Percentiles rank a stretch among this genome's conserved stretches.
These are phyloP conservation scores for Trichoderma gamsii DNA, from an alignment of 495 filamentous ascomycete species.

Conservation along the genomic window DNA sequence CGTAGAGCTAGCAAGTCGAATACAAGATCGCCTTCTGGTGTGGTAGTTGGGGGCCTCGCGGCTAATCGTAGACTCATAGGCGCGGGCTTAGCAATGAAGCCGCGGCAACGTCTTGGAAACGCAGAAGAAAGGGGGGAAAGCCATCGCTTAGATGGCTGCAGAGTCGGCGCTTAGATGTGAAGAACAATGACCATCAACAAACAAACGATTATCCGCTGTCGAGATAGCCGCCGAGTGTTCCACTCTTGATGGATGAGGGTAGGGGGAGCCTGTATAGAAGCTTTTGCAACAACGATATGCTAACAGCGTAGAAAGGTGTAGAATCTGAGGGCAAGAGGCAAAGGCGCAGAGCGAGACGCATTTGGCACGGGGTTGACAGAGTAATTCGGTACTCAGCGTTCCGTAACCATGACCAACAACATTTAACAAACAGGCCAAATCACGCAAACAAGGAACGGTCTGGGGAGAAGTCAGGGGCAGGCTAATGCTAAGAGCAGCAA, in stretches of 20 bases:
- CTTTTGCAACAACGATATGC: neutral
- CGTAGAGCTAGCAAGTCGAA: neutral
- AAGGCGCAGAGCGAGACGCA: neutral
- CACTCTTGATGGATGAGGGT: neutral
- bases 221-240: slow-evolving; percentile 1
- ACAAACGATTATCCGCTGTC: neutral
- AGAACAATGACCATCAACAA: neutral
- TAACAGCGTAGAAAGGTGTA: neutral
- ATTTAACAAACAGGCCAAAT: neutral
- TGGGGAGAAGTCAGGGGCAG: neutral
- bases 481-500: neutral
- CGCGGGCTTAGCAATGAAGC: neutral
- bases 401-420: too few relatives aligned
- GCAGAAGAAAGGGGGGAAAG: neutral
- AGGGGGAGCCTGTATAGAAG: neutral
- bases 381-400: too few relatives aligned
- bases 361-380: too few relatives aligned
- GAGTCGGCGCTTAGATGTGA: slow-evolving; percentile 6
- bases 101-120: neutral
- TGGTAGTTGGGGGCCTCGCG: slow-evolving; percentile 1
- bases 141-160: neutral
- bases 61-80: neutral
- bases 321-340: neutral
- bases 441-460: neutral
- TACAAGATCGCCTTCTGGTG: neutral